Base-by-base conservation (phyloP, 2,329 filamentous ascomycete genomes). In the Aspergillus calidoustus region DNA sequence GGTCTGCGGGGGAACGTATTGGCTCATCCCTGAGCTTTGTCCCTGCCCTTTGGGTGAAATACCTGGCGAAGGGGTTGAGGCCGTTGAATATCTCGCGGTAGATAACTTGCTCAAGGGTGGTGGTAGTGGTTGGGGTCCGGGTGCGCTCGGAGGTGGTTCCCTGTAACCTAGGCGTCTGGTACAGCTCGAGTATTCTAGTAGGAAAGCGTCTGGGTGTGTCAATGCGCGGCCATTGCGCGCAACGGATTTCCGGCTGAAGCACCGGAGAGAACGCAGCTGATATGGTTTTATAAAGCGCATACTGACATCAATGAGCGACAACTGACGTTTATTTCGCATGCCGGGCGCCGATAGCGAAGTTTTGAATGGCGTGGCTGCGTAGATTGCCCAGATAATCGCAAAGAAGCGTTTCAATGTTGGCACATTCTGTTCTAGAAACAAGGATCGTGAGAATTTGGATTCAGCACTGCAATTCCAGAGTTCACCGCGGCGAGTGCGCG, bases 1-100 rank as follows among this genome's bases (percentile, higher is more conserved):
- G 2, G 71, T 80, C 19, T 73, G 78, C 1, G 82, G 82, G 13
- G 78, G 78, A n/a, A 69, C 73, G 66, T 84, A 83, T 60, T 73
- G 74, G 46, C 71, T 67, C 15, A 65, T 28, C 25, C 25, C 64
- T 8, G 68, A 67, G 15, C 65, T 67, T 43, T 48, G 31, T 22
- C 25, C 31, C 17, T 46, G 47, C 34, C 55, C 31, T 28, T 57
- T 44, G 4, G 61, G 61, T 46, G 28, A n/a, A 31, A 25, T 30
- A 30, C 25, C 28, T 19, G 47, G 34, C 17, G 46, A 44, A 46
- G 44, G 17, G 13, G 59, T 52, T 5, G 48, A 23, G 9, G 44
- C n/a, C 31, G 47, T 58, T 34, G 43, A 19, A 38, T 15, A 22
- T 56, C 41, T 55, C 13, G 38, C 46, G 25, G 28, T 17, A 38